phyloP scores from a whole-genome alignment of 2,329 filamentous ascomycete species.

The Pseudocercospora cruenta region DNA sequence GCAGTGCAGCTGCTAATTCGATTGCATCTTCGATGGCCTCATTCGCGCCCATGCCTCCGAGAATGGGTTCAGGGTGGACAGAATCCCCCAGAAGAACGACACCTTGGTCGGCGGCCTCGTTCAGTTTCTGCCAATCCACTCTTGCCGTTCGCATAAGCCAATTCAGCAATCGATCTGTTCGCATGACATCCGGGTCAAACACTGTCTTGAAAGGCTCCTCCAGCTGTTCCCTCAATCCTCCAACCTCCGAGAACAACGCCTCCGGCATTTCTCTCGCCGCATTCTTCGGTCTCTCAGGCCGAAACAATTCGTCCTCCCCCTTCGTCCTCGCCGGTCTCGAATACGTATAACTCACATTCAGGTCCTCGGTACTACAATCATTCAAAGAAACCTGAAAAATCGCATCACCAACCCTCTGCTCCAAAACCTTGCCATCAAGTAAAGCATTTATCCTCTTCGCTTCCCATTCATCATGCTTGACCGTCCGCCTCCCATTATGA shows the following conservation, averaged over 20 bases:
- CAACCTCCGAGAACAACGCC: conserved; percentile 42
- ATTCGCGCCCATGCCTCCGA: conserved; percentile 47
- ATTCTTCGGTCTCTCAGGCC: conserved; percentile 38
- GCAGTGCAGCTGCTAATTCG: conserved; percentile 39
- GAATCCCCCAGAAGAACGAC: conserved; percentile 46
- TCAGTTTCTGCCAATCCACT: conserved; percentile 28
- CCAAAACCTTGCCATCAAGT: conserved; percentile 31
- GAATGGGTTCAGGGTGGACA: conserved; percentile 45
- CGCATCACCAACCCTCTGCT: conserved; percentile 28
- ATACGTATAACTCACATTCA: conserved; percentile 46
- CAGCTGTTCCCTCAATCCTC: conserved; percentile 30
- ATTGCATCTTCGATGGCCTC: conserved; percentile 45
- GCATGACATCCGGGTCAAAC: conserved; percentile 39
- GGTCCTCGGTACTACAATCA: conserved; percentile 28
- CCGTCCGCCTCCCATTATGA: conserved; percentile 39
- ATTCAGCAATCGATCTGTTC: conserved; percentile 42
- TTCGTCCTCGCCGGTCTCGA: conserved; percentile 40
- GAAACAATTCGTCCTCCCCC: conserved; percentile 39
- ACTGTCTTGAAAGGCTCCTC: conserved; percentile 38
- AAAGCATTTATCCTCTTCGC: conserved; percentile 21
- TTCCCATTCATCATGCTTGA: conserved; percentile 26
- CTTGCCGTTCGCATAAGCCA: conserved; percentile 48
- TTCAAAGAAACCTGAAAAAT: conserved; percentile 42
- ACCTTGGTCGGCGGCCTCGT: conserved; percentile 31
- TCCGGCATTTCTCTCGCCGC: conserved; percentile 42